These are phyloP conservation scores for Cladosporium halotolerans DNA, from an alignment of 2,329 filamentous ascomycete genomes.

Conservation along the genomic window DNA sequence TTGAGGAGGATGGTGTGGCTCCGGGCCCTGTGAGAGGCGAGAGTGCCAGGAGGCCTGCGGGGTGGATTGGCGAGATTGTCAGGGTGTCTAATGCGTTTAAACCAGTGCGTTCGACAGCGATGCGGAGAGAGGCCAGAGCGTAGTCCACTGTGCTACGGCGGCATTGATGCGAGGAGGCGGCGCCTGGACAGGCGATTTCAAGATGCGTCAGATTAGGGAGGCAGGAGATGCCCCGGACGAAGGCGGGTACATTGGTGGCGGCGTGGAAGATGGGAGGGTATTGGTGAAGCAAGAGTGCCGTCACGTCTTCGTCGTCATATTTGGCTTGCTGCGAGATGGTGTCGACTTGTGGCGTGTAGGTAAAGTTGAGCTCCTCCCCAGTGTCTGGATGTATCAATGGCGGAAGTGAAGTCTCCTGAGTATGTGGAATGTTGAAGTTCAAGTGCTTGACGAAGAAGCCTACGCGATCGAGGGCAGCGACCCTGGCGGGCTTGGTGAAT, in stretches of 20 bases:
- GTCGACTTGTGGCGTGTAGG: constrained; percentile 68
- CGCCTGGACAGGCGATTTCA: constrained; percentile 68
- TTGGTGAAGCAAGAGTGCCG: constrained; percentile 74
- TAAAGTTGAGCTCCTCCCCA: constrained; percentile 70
- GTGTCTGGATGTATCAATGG: constrained; percentile 74
- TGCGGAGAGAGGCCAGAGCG: constrained; percentile 77
- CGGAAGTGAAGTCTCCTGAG: constrained; percentile 71
- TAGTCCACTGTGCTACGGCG: constrained; percentile 78
- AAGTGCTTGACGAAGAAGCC: constrained; percentile 73
- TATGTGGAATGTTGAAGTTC: constrained; percentile 71
- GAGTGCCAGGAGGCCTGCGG: constrained; percentile 69
- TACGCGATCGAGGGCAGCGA: constrained; percentile 69
- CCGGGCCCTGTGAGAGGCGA: constrained; percentile 70
- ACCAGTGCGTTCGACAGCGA: constrained; percentile 69
- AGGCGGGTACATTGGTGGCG: constrained; percentile 78
- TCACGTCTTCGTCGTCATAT: constrained; percentile 73
- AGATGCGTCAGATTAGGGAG: constrained; percentile 67
- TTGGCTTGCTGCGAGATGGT: constrained; percentile 58
- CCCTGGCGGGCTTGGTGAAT: constrained; percentile 66
- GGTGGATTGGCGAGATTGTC: constrained; percentile 67
- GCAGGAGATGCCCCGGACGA: constrained; percentile 66
- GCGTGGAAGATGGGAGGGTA: constrained; percentile 87
- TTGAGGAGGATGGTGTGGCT: constrained; percentile 62
- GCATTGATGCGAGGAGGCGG: constrained; percentile 60
- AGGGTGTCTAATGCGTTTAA: constrained; percentile 61